Evolutionary conservation across 441 rosid genomes (phyloP).

Genomic region (Capsella rubella): DNA sequence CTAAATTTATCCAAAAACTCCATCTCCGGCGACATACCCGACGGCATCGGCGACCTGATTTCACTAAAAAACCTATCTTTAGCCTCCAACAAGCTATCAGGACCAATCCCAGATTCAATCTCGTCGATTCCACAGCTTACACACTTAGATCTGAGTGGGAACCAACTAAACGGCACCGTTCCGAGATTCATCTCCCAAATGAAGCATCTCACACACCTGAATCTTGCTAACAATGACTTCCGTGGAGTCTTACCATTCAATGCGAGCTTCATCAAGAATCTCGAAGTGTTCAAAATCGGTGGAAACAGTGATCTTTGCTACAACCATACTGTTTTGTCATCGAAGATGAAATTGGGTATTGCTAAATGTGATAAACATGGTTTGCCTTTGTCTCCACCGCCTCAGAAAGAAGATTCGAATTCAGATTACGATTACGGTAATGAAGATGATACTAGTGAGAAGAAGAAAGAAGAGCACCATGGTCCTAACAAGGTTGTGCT

Average conservation of each 20-base stretch:
- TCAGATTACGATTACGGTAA: conserved; percentile 61
- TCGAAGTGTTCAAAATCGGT: conserved; percentile 73
- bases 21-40: conserved; percentile 73
- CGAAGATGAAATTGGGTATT: conserved; percentile 86
- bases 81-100: conserved; percentile 78
- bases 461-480: conserved; percentile 53
- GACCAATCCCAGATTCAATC: conserved; percentile 80
- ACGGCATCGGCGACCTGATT: conserved; percentile 70
- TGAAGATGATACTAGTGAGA: conserved; percentile 45
- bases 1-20: conserved; percentile 72
- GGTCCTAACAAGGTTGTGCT: conserved; percentile 92
- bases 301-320: conserved; percentile 83
- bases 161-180: conserved; percentile 86
- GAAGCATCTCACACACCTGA: conserved; percentile 71
- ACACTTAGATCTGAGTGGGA: conserved; percentile 87
- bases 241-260: conserved; percentile 91
- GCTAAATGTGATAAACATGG: conserved; percentile 90
- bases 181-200: conserved; percentile 73
- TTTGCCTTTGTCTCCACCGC: conserved; percentile 83
- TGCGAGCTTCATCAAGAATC: conserved; percentile 64
- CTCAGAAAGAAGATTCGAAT: conserved; percentile 61
- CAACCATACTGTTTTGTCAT: conserved; percentile 66
- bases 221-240: conserved; percentile 73
- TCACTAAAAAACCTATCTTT: conserved; percentile 72
- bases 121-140: conserved; percentile 72